Base-by-base conservation (phyloP, 768 basidiomycete species). In the Termitomyces sp. region DNA sequence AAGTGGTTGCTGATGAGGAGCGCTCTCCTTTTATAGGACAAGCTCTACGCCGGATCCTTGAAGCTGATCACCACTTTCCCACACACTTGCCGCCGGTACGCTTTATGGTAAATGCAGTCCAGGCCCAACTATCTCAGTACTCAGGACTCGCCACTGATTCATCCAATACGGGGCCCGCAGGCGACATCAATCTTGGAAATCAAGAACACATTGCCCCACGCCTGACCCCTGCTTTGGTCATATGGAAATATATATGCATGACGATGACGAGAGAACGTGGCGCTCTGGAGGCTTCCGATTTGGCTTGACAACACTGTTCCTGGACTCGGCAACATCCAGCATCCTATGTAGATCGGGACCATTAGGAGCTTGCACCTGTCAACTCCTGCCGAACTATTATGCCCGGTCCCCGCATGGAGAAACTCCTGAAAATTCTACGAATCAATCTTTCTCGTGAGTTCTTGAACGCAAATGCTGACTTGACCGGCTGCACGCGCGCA, bases 41-140 rank as follows among this genome's bases (percentile, higher is more conserved):
- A 62, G 58, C 58, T 60, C 59, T 64, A 58, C 64, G 28, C 51
- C 51, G 51, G 51, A 52, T 52, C 51, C 51, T 53, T 59, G 63
- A 64, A 57, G 58, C 65, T 62, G 56, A 62, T 63, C 58, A 60
- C 37, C 45, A 57, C 47, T 55, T 63, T 64, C 60, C 60, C 65
- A 64, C 62, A 55, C 47, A 66, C 61, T 64, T 66, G 65, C 65
- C 65, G 65, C 65, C 65, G 65, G 65, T 63, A 66, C 65, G 34
- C 51, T 64, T 54, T 63, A 48, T 50, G 58, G 58, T 24, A 63
- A 52, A 9, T 50, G 50, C 22, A 13, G 29, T 45, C 60, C 59
- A 53, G 50, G 29, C 29, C 28, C 47, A 48, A 48, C 33, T 46
- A 18, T 59, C 29, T 24, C 29, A 44, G 18, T 37, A 28, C 26